Percentiles rank a stretch among this genome's conserved stretches.
phyloP scores from a whole-genome alignment of 306 rosid genomes.

The Coriaria nepalensis region DNA sequence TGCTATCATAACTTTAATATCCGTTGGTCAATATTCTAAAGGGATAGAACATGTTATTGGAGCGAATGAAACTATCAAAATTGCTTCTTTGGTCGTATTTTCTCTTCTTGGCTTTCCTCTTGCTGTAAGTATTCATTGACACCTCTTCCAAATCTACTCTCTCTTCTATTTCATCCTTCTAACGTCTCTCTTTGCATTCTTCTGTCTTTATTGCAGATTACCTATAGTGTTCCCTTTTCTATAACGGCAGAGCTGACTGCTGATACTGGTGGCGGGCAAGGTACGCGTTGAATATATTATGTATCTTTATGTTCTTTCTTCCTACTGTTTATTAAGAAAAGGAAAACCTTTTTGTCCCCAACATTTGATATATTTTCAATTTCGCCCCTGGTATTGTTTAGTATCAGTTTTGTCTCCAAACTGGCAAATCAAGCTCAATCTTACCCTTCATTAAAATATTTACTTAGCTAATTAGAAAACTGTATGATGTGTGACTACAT shows the following conservation, averaged over 20 bases:
- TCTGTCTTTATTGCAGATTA: slow-evolving; percentile 58
- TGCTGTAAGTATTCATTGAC: slow-evolving; percentile 44
- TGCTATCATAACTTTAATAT: slow-evolving; percentile 69
- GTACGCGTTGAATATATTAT: slow-evolving; percentile 26
- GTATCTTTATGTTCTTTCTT: slow-evolving; percentile 11
- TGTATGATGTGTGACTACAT: too few relatives aligned
- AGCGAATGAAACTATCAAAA: slow-evolving; percentile 53
- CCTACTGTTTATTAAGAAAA: neutral
- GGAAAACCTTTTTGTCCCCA: too few relatives aligned
- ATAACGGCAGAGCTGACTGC: slow-evolving; percentile 89
- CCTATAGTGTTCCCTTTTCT: slow-evolving; percentile 91
- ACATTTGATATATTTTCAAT: too few relatives aligned
- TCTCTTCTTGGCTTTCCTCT: slow-evolving; percentile 96
- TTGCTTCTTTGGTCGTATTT: slow-evolving; percentile 74
- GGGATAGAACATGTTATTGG: slow-evolving; percentile 69
- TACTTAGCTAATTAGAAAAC: too few relatives aligned
- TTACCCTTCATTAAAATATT: too few relatives aligned
- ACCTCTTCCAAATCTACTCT: neutral
- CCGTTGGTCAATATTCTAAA: slow-evolving; percentile 38
- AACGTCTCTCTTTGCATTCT: slow-evolving; percentile 2
- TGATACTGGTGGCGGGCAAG: slow-evolving; percentile 95
- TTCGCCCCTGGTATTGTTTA: too few relatives aligned
- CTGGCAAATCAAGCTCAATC: too few relatives aligned
- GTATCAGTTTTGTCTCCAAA: too few relatives aligned
- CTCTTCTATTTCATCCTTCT: neutral